Percentiles rank a stretch among this genome's conserved stretches.
These are phyloP conservation scores for Termitomyces sp. DNA, from an alignment of 768 basidiomycete species.

Conservation along the genomic window DNA sequence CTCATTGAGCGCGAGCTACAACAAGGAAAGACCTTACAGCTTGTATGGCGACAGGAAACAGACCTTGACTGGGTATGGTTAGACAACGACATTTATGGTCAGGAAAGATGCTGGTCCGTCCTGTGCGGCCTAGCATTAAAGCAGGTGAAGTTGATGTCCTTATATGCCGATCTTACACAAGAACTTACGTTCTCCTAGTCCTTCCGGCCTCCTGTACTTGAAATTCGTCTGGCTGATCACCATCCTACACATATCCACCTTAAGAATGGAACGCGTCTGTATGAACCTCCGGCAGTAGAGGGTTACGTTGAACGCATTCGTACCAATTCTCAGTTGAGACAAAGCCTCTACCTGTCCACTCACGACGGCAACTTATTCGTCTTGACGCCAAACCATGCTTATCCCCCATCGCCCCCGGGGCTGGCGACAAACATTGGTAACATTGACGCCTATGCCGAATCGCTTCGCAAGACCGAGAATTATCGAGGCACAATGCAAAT, in stretches of 20 bases:
- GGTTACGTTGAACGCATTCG: constrained; percentile 77
- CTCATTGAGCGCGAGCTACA: constrained; percentile 48
- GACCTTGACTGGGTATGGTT: constrained; percentile 86
- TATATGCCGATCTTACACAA: not conserved
- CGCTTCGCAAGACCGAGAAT: constrained; percentile 47
- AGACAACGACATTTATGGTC: constrained; percentile 58
- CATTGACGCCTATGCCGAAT: constrained; percentile 24
- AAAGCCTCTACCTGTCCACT: constrained; percentile 62
- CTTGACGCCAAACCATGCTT: constrained; percentile 41
- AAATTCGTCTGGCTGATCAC: constrained; percentile 75
- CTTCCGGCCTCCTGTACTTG: constrained; percentile 46
- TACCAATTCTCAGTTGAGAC: constrained; percentile 49
- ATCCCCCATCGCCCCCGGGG: constrained; percentile 70
- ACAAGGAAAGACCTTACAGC: constrained; percentile 54
- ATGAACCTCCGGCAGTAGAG: constrained; percentile 80
- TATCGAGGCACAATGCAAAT: constrained; percentile 61
- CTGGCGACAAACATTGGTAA: constrained; percentile 23
- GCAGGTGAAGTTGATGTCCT: constrained; percentile 41
- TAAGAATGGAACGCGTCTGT: constrained; percentile 41
- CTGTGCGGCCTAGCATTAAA: constrained; percentile 70
- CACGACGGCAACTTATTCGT: constrained; percentile 74
- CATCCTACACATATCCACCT: constrained; percentile 40
- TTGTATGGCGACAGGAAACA: constrained; percentile 74
- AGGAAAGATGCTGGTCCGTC: constrained; percentile 62
- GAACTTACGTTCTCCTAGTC: constrained; percentile 19